Base-by-base conservation (phyloP, 805 yeast genomes). In the Ogataea minuta region DNA sequence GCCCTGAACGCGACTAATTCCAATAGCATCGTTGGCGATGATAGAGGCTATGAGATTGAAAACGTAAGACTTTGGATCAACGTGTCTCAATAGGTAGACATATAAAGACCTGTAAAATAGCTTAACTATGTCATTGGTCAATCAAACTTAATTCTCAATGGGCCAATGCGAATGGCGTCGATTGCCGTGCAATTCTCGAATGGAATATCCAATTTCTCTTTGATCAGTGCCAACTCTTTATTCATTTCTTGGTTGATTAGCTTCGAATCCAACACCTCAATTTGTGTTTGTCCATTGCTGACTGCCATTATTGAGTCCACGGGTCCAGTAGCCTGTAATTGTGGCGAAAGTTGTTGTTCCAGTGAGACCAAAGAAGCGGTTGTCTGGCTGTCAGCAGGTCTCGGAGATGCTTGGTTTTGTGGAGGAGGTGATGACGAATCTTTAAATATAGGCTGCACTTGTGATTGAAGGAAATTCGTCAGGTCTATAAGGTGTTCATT, bases 31-130 rank as follows among this genome's bases (percentile, higher is more conserved):
- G 36, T 14, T 11, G 41, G 19, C 36, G 44, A 43, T 6, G 45
- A 33, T 6, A 36, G 44, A 23, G 31, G 28, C 36, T 55, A 50
- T 34, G 53, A 54, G 20, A 44, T 48, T 10, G 74, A 70, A 48
- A 58, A 51, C 31, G 50, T 66, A 23, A 62, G 60, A 19, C 43
- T 69, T 10, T 70, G 76, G 76, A 52, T 69, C 11, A 66, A 60
- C 37, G 69, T 70, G 17, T 54, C 64, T 25, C 64, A 50, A 38
- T 53, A 31, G 26, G 2, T 11, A 6, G 6, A 12, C 12, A 15
- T 25, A 28, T 12, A 14, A 14, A 12, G 24, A 20, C 21, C 27
- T 40, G 27, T 34, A 34, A 13, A 29, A 15, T 29, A 31, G 14
- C n/a, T 27, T 9, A 23, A 31, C 4, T 15, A 13, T 13, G 10